Percentiles rank a stretch among this genome's conserved stretches.
These are phyloP conservation scores for Penicillium sp. DNA, from an alignment of 2,329 filamentous ascomycete genomes.

Conservation along the genomic window DNA sequence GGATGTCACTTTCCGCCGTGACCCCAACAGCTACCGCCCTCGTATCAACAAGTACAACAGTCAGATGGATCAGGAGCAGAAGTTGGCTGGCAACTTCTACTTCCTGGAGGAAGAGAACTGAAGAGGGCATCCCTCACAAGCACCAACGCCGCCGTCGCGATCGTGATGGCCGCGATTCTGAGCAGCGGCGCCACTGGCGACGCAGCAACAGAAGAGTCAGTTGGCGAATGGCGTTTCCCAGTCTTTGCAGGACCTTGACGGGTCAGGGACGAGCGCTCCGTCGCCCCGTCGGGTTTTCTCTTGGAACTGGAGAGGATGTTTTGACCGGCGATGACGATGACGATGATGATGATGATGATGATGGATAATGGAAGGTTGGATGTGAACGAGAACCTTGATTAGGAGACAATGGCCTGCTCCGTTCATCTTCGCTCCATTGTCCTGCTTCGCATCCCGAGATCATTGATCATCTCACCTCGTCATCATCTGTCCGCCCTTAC, in stretches of 20 bases:
- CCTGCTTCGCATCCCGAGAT: constrained; percentile 18
- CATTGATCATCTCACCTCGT: constrained; percentile 20
- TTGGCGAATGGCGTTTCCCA: constrained; percentile 45
- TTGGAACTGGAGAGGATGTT: constrained; percentile 58
- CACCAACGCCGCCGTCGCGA: constrained; percentile 44
- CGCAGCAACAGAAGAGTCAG: constrained; percentile 38
- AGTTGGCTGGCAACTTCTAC: constrained; percentile 92
- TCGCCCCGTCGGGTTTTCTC: constrained; percentile 37
- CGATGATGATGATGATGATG: constrained; percentile 59
- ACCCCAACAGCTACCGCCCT: constrained; percentile 92
- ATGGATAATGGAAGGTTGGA: constrained; percentile 61
- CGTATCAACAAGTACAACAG: constrained; percentile 98
- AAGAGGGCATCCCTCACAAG: constrained; percentile 62
- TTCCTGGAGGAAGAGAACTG: constrained; percentile 87
- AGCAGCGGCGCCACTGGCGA: constrained; percentile 39
- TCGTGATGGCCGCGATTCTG: constrained; percentile 42
- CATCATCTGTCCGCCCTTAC: constrained; percentile 4
- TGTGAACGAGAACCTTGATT: constrained; percentile 64
- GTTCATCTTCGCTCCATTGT: constrained; percentile 15
- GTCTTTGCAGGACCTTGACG: constrained; percentile 48
- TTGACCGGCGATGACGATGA: constrained; percentile 60
- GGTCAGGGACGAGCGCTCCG: constrained; percentile 36
- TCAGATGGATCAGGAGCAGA: constrained; percentile 98
- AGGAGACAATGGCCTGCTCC: constrained; percentile 65
- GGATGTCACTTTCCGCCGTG: constrained; percentile 97